Evolutionary conservation across 2,329 filamentous ascomycete species (phyloP).

Genomic region (Talaromyces sp.): DNA sequence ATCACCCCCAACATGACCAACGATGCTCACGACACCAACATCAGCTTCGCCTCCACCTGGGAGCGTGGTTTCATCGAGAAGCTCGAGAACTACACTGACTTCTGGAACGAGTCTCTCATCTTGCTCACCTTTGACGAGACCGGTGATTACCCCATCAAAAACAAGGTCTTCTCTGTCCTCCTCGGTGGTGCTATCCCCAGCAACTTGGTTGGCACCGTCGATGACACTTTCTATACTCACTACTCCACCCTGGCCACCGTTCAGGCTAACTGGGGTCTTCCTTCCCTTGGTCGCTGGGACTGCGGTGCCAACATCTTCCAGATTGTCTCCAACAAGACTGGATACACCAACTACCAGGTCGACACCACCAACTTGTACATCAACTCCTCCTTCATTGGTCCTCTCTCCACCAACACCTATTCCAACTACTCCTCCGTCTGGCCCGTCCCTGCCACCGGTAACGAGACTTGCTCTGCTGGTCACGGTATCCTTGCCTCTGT

Average conservation of each 20-base stretch:
- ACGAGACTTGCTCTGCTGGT: slow-evolving; percentile 33
- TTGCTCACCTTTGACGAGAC: slow-evolving; percentile 79
- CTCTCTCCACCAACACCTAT: slow-evolving; percentile 28
- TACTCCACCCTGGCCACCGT: slow-evolving; percentile 67
- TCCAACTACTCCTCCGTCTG: slow-evolving; percentile 30
- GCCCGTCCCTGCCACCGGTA: slow-evolving; percentile 28
- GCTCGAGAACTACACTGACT: slow-evolving; percentile 65
- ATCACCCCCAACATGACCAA: slow-evolving; percentile 56
- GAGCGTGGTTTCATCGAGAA: slow-evolving; percentile 65
- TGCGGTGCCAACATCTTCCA: slow-evolving; percentile 69
- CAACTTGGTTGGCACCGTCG: slow-evolving; percentile 63
- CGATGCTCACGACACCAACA: slow-evolving; percentile 70
- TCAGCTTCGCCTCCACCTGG: slow-evolving; percentile 68
- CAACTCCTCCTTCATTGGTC: slow-evolving; percentile 56
- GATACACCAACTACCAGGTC: slow-evolving; percentile 49
- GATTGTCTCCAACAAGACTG: slow-evolving; percentile 59
- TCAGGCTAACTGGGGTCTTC: slow-evolving; percentile 66
- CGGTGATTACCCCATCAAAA: slow-evolving; percentile 63
- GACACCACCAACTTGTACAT: slow-evolving; percentile 44
- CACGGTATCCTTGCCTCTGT: slow-evolving; percentile 35
- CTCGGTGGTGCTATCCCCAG: slow-evolving; percentile 70
- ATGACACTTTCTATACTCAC: slow-evolving; percentile 69
- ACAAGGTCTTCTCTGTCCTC: slow-evolving; percentile 68
- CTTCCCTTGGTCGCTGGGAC: slow-evolving; percentile 68
- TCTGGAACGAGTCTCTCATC: slow-evolving; percentile 72